Evolutionary conservation across 1,284 basidiomycete species (phyloP), one percentile per base, ranked within the genome.

Genomic region (Marasmius fiardii): DNA sequence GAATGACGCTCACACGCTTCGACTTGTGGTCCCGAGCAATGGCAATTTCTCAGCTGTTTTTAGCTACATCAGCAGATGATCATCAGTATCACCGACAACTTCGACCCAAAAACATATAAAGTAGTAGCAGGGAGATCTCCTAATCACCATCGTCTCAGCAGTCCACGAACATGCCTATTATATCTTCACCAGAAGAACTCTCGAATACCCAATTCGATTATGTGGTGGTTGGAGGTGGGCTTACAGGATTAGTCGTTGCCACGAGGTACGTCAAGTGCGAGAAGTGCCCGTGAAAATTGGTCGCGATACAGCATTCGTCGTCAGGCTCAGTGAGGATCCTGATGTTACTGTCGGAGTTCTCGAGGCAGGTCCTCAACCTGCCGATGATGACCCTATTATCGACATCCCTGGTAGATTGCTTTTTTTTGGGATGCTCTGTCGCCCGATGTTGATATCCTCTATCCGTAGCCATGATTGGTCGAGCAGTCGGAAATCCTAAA

Each of bases 251-350:
- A 10, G 51, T 50, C 33, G 18, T 51, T 23, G 56, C 48, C n/a
- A 28, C 50, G 21, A 41, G 49, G 21, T 55, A 10, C 20, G 33
- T 31, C 14, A 18, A 39, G 7, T 28, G n/a, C 41, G 35, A 12
- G 16, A 14, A 14, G 14, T 14, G 18, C 12, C n/a, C n/a, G n/a
- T 23, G 20, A 21, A n/a, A n/a, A n/a, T n/a, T n/a, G n/a, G 5
- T 18, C 21, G 8, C 20, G 21, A 11, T 53, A 43, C 20, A 21
- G 11, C 26, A 12, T 10, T 16, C 20, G 21, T 37, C 6, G 26
- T n/a, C 33, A 55, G 55, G 28, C 44, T 57, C 5, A 53, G 39
- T 24, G 55, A 57, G 49, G 45, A 57, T 37, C 51, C 55, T 8
- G 48, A 49, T 39, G 37, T 49, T 10, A 48, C 51, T 21, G 55